Evolutionary conservation across 495 filamentous ascomycete species (phyloP).

Genomic region (Tuber melanosporum): DNA sequence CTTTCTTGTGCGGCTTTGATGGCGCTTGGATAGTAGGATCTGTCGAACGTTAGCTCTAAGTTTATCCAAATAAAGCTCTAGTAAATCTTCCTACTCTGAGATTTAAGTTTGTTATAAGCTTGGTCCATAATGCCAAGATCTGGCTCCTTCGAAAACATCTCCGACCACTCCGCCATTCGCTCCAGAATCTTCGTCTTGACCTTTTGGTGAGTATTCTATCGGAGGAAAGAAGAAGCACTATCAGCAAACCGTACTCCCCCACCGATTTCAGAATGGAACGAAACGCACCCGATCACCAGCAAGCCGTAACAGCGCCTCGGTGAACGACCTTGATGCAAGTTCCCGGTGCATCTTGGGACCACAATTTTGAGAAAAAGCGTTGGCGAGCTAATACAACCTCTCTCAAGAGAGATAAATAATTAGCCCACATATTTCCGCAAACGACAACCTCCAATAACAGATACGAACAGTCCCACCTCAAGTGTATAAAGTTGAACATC

Average conservation of each 20-base stretch:
- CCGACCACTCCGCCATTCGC: slow-evolving; percentile 90
- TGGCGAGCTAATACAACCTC: slow-evolving; percentile 61
- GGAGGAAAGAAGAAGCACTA: neutral
- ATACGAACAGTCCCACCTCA: slow-evolving; percentile 57
- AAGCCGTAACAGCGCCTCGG: slow-evolving; percentile 83
- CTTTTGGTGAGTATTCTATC: slow-evolving; percentile 82
- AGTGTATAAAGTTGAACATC: slow-evolving; percentile 99
- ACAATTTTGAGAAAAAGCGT: slow-evolving; percentile 93
- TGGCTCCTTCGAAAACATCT: slow-evolving; percentile 84
- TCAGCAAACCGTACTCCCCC: neutral
- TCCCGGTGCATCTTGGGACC: slow-evolving; percentile 86
- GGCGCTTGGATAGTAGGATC: slow-evolving; percentile 90
- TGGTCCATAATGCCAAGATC: slow-evolving; percentile 98
- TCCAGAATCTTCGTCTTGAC: slow-evolving; percentile 97
- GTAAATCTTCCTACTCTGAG: slow-evolving; percentile 52
- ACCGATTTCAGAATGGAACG: neutral
- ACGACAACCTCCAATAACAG: neutral
- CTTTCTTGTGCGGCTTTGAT: slow-evolving; percentile 81
- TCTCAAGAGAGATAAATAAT: slow-evolving; percentile 25
- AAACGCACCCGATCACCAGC: slow-evolving; percentile 68
- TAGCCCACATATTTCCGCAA: slow-evolving; percentile 9
- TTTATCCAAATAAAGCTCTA: neutral
- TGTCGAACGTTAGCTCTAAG: slow-evolving; percentile 37
- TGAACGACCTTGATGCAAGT: slow-evolving; percentile 88
- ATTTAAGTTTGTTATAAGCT: slow-evolving; percentile 81